Evolutionary conservation across 2,329 filamentous ascomycete species (phyloP).

Genomic region (Didymella arachidicola): DNA sequence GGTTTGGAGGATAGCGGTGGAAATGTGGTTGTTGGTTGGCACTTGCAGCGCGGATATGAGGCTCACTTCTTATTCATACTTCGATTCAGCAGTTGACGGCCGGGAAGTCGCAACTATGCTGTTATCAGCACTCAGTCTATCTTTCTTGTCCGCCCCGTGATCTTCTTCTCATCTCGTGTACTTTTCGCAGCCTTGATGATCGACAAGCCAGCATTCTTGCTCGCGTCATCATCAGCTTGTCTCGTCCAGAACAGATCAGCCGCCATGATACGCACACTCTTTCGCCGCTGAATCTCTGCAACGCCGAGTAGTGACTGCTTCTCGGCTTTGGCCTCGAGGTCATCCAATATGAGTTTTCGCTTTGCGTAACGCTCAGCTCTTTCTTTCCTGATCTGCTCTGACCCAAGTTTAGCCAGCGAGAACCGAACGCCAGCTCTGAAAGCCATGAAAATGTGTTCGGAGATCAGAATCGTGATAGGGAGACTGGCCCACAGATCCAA

Average conservation of each 20-base stretch:
- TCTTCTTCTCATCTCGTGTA: constrained; percentile 26
- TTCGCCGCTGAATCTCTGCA: constrained; percentile 39
- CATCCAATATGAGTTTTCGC: constrained; percentile 40
- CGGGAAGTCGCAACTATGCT: not conserved
- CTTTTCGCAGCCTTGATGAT: constrained; percentile 39
- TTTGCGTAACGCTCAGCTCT: constrained; percentile 37
- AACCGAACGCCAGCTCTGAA: constrained; percentile 41
- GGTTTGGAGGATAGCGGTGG: not conserved
- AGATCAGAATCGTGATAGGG: constrained; percentile 41
- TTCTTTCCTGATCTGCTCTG: constrained; percentile 40
- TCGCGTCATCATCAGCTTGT: constrained; percentile 40
- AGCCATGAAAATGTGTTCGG: constrained; percentile 46
- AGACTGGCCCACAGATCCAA: constrained; percentile 40
- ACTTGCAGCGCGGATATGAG: not conserved
- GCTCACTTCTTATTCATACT: not conserved
- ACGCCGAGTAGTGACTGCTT: constrained; percentile 31
- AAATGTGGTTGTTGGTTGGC: not conserved
- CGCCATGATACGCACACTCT: constrained; percentile 42
- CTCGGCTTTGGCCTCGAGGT: constrained; percentile 32
- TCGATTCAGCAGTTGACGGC: not conserved
- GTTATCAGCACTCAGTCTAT: constrained; percentile 12
- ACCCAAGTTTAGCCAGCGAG: constrained; percentile 37
- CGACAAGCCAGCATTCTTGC: constrained; percentile 29
- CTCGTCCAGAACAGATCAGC: constrained; percentile 44
- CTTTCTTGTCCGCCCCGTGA: constrained; percentile 24